Percentiles rank a stretch among this genome's conserved stretches.
phyloP scores from a whole-genome alignment of 768 basidiomycete species.

The Tylopilus plumbeoviolaceoides region DNA sequence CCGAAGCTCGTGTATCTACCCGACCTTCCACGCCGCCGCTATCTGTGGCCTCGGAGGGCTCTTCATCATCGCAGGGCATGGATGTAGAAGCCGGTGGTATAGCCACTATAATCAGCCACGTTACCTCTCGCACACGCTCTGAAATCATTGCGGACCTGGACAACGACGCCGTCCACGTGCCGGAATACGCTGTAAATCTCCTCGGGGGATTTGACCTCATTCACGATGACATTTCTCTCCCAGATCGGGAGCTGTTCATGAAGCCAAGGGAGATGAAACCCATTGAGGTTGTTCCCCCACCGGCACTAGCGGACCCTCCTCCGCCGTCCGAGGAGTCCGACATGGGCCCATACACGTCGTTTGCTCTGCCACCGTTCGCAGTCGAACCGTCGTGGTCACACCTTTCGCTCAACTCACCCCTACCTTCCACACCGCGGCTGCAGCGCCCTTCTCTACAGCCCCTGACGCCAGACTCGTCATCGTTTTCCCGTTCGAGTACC shows the following conservation, averaged over 20 bases:
- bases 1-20: slow-evolving; percentile 23
- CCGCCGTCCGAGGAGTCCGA: slow-evolving; percentile 33
- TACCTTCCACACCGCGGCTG: slow-evolving; percentile 20
- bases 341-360: slow-evolving; percentile 31
- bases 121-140: slow-evolving; percentile 31
- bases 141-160: slow-evolving; percentile 36
- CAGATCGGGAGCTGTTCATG: slow-evolving; percentile 28
- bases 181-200: slow-evolving; percentile 44
- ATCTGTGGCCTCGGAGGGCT: slow-evolving; percentile 23
- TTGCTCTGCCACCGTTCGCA: slow-evolving; percentile 27
- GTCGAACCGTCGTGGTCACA: slow-evolving; percentile 20
- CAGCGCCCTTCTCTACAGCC: slow-evolving; percentile 27
- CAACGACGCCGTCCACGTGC: slow-evolving; percentile 35
- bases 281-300: slow-evolving; percentile 27
- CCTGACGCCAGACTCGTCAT: slow-evolving; percentile 29
- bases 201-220: slow-evolving; percentile 40
- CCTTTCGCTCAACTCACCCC: slow-evolving; percentile 17
- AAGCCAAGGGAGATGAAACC: slow-evolving; percentile 29
- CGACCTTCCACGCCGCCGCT: slow-evolving; percentile 29
- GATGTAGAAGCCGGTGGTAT: slow-evolving; percentile 24
- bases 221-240: slow-evolving; percentile 31
- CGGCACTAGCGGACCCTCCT: slow-evolving; percentile 11
- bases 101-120: slow-evolving; percentile 36
- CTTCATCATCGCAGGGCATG: slow-evolving; percentile 23
- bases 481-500: slow-evolving; percentile 29